phyloP scores from a whole-genome alignment of 1,284 basidiomycete genomes.

The Melanopsichium pennsylvanicum region DNA sequence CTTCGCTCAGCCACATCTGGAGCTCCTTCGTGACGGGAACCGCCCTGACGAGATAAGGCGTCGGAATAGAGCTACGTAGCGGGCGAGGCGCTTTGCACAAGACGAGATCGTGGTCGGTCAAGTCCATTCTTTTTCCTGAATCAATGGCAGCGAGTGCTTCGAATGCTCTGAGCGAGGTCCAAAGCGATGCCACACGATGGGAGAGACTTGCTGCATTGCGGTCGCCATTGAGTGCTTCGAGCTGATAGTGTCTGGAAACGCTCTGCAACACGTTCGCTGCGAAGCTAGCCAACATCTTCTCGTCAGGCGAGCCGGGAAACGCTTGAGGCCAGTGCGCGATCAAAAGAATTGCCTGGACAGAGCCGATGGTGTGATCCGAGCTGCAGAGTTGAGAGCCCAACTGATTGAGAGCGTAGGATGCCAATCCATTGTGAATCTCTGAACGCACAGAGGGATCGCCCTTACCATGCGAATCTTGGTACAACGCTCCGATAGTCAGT shows the following conservation, averaged over 20 bases:
- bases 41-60: slow-evolving; percentile 17
- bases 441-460: slow-evolving; percentile 5
- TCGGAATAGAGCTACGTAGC: slow-evolving; percentile 25
- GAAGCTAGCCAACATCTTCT: slow-evolving; percentile 20
- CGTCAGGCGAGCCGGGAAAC: slow-evolving; percentile 34
- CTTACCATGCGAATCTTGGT: slow-evolving; percentile 25
- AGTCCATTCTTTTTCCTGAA: slow-evolving; percentile 30
- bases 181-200: slow-evolving; percentile 18
- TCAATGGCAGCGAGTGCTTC: slow-evolving; percentile 36
- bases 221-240: slow-evolving; percentile 6
- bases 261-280: slow-evolving; percentile 24
- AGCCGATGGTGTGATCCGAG: slow-evolving; percentile 17
- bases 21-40: slow-evolving; percentile 26
- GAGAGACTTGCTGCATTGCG: slow-evolving; percentile 8
- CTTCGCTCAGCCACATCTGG: slow-evolving; percentile 31
- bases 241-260: slow-evolving; percentile 6
- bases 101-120: slow-evolving; percentile 31
- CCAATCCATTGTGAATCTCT: slow-evolving; percentile 19
- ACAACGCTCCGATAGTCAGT: slow-evolving; percentile 25
- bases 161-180: slow-evolving; percentile 23
- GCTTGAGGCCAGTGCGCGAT: slow-evolving; percentile 44
- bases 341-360: slow-evolving; percentile 34
- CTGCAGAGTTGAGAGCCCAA: slow-evolving; percentile 18
- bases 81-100: slow-evolving; percentile 26
- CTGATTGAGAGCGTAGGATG: slow-evolving; percentile 17